Conservation (phyloP, 176 grass and related monocot species). For the Aegilops longissima region DNA sequence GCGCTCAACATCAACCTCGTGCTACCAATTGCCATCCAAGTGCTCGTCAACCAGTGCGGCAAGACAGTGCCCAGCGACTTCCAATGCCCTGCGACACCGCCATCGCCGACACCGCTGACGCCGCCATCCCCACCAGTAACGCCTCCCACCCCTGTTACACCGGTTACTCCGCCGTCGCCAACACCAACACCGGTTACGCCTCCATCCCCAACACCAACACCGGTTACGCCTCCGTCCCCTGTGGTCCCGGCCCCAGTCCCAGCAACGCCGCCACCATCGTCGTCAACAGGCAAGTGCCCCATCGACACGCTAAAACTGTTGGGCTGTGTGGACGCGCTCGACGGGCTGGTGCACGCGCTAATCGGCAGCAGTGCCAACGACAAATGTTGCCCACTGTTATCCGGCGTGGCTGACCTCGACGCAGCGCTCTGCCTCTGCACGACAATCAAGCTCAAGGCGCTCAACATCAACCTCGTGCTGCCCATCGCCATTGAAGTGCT, state of each 20-base stretch:
- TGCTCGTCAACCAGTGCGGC: conserved; percentile 74
- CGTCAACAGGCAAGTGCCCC: conserved; percentile 51
- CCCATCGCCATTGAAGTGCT: conserved; percentile 77
- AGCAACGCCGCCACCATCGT: background rate
- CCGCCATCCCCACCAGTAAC: background rate
- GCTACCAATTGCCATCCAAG: conserved; percentile 63
- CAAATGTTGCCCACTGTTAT: conserved; percentile 68
- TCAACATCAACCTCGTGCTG: conserved; percentile 52
- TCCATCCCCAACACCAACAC: no score
- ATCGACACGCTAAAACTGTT: conserved; percentile 67
- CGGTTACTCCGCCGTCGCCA: background rate
- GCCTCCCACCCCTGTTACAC: background rate
- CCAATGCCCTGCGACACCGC: conserved; percentile 36
- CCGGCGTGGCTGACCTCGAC: conserved; percentile 64
- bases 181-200: no score
- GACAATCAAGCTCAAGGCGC: conserved; percentile 60
- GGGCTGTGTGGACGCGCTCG: conserved; percentile 64
- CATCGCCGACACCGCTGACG: background rate
- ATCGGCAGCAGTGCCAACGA: conserved; percentile 29
- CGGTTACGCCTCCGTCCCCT: no score
- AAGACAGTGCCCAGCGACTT: conserved; percentile 65
- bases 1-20: conserved; percentile 47
- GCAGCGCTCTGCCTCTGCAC: conserved; percentile 91
- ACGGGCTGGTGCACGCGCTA: conserved; percentile 47
- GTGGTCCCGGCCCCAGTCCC: background rate